These are phyloP conservation scores for Cladosporium cucumerinum DNA, from an alignment of 2,329 filamentous ascomycete species.

Conservation along the genomic window DNA sequence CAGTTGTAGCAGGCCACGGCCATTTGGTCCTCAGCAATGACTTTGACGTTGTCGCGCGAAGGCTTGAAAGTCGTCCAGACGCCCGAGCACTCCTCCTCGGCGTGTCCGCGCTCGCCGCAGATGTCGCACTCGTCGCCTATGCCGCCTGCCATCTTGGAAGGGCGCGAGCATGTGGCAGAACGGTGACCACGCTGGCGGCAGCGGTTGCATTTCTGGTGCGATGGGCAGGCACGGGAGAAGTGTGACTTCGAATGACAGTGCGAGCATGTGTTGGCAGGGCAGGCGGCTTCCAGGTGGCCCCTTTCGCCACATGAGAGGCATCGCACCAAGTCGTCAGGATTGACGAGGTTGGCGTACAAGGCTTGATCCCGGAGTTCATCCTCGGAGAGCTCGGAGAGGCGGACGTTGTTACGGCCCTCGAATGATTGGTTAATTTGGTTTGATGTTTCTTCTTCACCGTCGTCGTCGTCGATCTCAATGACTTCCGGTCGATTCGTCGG, in stretches of 20 bases:
- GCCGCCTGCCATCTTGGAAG: conserved; percentile 9
- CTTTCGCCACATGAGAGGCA: conserved; percentile 22
- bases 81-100: conserved; percentile 26
- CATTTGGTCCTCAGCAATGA: conserved; percentile 14
- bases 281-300: conserved; percentile 19
- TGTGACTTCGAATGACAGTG: conserved; percentile 15
- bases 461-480: not conserved
- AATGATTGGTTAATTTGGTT: not conserved
- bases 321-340: conserved; percentile 16
- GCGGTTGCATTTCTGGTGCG: conserved; percentile 20
- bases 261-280: conserved; percentile 19
- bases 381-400: conserved; percentile 16
- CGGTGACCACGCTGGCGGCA: conserved; percentile 24
- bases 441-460: not conserved
- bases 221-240: conserved; percentile 20
- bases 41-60: not conserved
- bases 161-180: conserved; percentile 10
- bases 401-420: not conserved
- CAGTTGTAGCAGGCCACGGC: conserved; percentile 24
- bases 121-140: conserved; percentile 22
- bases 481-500: not conserved
- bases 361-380: conserved; percentile 21
- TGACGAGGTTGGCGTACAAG: conserved; percentile 19
- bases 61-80: conserved; percentile 23
- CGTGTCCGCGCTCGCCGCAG: conserved; percentile 22